Evolutionary conservation across 176 grass and related monocot species (phyloP), one percentile per base, ranked within the genome.

Genomic region (Saccharum spontaneum): DNA sequence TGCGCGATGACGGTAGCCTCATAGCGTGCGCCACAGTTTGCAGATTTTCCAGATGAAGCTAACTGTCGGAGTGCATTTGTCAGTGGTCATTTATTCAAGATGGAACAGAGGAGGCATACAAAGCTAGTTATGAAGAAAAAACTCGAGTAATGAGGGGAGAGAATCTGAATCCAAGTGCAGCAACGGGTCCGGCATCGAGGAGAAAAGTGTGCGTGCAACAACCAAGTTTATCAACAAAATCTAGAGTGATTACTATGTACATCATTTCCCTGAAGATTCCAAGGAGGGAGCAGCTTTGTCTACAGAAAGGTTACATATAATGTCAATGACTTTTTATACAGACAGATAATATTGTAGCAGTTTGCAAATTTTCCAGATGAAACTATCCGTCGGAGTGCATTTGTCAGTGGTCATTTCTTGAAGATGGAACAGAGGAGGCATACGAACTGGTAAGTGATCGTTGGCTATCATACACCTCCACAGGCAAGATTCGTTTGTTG

Each of bases 161-260:
- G 83, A 98, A 94, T 87, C 84, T 94, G 71, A 98, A 98, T 69
- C 95, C 95, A 61, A 91, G 91, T 90, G 95, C 95, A 66, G 71
- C 87, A 79, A 93, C 93, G 88, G 82, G 90, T 24, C 81, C 67
- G 55, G 57, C 90, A 88, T 88, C 82, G 24, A 91, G 86, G 70
- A 91, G 89, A 72, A 94, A 98, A 93, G 95, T 84, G 14, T 98
- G 95, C 90, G 95, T 80, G 95, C 95, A 70, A 98, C 95, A 67
- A 98, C 92, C 54, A 89, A 30, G 67, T 39, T 98, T 62, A 91
- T 98, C 84, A 95, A 94, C 80, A 89, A 87, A 62, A 92, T 98
- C 54, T 98, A 90, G 92, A 86, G 84, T 13, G 92, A 98, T 60
- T 98, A 98, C 79, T 98, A 98, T 70, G 82, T 87, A 59, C 94